Evolutionary conservation across 345 rosid species (phyloP).

Genomic region (Eucalyptus brandiana): DNA sequence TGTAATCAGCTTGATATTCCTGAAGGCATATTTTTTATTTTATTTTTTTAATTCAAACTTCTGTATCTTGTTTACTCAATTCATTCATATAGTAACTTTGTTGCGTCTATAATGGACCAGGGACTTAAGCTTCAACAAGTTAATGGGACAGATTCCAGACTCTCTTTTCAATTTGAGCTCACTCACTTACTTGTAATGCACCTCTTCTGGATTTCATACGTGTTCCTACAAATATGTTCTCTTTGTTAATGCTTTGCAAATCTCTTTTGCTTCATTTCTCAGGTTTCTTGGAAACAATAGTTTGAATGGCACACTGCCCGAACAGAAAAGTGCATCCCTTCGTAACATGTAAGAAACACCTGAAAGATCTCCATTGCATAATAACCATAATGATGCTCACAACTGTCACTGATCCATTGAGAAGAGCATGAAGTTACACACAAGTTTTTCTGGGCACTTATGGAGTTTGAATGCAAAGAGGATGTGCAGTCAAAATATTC

Average conservation of each 20-base stretch:
- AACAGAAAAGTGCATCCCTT: constrained; percentile 26
- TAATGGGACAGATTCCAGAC: constrained; percentile 16
- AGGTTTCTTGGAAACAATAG: constrained; percentile 64
- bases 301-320: constrained; percentile 47
- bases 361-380: neutral
- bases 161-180: constrained; percentile 26
- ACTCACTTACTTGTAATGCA: constrained; percentile 40
- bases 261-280: neutral
- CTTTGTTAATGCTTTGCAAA: neutral
- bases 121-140: constrained; percentile 30
- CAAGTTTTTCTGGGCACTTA: neutral
- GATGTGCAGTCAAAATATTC: neutral
- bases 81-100: neutral
- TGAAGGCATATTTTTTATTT: neutral
- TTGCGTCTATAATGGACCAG: constrained; percentile 1
- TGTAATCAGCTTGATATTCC: neutral
- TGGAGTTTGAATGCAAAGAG: neutral
- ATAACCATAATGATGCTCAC: neutral
- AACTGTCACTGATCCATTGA: neutral
- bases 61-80: neutral
- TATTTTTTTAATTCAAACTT: neutral
- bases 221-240: neutral
- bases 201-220: neutral
- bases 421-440: neutral
- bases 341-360: constrained; percentile 34